Percentiles rank a stretch among this genome's conserved stretches.
Evolutionary conservation across 1,284 basidiomycete species (phyloP).

Genomic region (Ceratobasidium sp.): DNA sequence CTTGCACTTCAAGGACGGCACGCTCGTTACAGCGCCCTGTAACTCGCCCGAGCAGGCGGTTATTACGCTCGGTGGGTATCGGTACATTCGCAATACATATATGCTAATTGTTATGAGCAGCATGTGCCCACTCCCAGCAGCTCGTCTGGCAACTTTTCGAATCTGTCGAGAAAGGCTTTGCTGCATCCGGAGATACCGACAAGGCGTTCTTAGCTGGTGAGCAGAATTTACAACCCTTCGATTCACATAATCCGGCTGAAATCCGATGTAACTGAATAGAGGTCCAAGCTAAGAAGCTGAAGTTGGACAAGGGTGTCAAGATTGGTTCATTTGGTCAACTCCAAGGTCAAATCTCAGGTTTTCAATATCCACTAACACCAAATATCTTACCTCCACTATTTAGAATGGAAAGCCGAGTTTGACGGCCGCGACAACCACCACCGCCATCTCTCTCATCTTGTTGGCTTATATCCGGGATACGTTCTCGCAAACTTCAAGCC

Average conservation of each 20-base stretch:
- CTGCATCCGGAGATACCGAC: constrained; percentile 68
- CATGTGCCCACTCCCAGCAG: constrained; percentile 73
- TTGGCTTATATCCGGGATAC: constrained; percentile 77
- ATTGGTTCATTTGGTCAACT: constrained; percentile 78
- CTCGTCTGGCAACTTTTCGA: constrained; percentile 77
- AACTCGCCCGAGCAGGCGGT: constrained; percentile 76
- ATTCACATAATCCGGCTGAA: not conserved
- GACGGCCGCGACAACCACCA: constrained; percentile 69
- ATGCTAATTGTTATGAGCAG: constrained; percentile 51
- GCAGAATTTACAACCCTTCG: constrained; percentile 20
- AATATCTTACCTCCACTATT: not conserved
- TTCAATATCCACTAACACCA: constrained; percentile 6
- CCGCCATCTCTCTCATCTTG: constrained; percentile 74
- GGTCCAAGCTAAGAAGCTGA: constrained; percentile 61
- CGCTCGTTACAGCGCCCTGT: constrained; percentile 72
- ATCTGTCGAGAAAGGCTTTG: constrained; percentile 69
- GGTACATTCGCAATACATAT: not conserved
- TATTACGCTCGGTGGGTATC: constrained; percentile 68
- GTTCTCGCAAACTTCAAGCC: constrained; percentile 61
- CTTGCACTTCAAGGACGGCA: constrained; percentile 67
- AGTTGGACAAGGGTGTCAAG: constrained; percentile 69
- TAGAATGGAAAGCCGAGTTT: constrained; percentile 80
- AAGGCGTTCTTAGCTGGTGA: constrained; percentile 64
- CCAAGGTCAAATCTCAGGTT: constrained; percentile 60
- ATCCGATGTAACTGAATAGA: constrained; percentile 53